Conservation (phyloP, 2,329 filamentous ascomycete species). For the Venturiaceae sp. region DNA sequence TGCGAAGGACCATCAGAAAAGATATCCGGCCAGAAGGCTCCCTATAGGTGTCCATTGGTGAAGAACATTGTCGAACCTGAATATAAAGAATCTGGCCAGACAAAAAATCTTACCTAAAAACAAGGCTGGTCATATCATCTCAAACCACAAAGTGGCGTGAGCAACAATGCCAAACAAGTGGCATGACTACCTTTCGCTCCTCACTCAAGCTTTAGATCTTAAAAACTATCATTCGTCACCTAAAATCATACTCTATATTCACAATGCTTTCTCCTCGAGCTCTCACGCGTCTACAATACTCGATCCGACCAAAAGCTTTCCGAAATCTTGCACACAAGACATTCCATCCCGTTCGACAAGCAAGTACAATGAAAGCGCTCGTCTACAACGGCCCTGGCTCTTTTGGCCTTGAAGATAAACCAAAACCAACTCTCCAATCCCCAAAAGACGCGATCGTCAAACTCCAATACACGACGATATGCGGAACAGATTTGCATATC, state of each 20-base stretch:
- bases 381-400: conserved; percentile 73
- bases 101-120: no score
- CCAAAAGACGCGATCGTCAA: conserved; percentile 36
- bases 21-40: no score
- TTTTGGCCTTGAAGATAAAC: conserved; percentile 44
- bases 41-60: no score
- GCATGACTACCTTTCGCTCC: neutral
- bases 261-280: neutral
- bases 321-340: neutral
- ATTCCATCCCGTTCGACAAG: neutral
- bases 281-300: neutral
- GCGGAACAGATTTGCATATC: conserved; percentile 12
- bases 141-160: no score
- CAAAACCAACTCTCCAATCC: conserved; percentile 29
- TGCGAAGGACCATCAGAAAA: no score
- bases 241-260: neutral
- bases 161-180: no score
- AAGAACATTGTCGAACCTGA: no score
- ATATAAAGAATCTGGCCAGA: no score
- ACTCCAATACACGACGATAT: conserved; percentile 18
- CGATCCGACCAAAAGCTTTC: neutral
- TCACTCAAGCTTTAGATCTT: neutral
- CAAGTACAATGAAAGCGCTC: conserved; percentile 70
- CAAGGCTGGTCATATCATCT: no score
- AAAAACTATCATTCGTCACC: neutral